Percentiles rank a stretch among this genome's conserved stretches.
phyloP scores from a whole-genome alignment of 495 filamentous ascomycete genomes.

The Oidiodendron maius region DNA sequence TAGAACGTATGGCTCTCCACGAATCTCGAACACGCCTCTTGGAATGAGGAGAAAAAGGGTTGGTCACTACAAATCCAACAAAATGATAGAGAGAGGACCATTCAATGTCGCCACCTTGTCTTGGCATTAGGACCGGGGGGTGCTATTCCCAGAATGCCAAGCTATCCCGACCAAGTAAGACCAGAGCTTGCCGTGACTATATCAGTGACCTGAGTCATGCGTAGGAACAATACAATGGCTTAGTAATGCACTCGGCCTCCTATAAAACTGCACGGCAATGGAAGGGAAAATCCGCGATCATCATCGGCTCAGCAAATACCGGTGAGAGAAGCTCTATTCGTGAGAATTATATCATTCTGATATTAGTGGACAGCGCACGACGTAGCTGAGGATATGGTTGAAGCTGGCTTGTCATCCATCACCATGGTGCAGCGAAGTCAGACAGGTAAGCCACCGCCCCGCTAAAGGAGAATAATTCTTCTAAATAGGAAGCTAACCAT shows the following conservation, averaged over 20 bases:
- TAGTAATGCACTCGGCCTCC: constrained; percentile 27
- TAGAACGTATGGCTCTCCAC: constrained; percentile 5
- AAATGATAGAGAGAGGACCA: neutral
- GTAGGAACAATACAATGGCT: constrained; percentile 23
- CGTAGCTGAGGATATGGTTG: constrained; percentile 35
- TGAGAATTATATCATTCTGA: neutral
- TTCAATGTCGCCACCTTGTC: neutral
- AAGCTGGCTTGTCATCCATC: constrained; percentile 26
- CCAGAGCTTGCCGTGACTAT: neutral
- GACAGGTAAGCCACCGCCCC: constrained; percentile 24
- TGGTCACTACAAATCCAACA: constrained; percentile 26
- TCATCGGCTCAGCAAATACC: constrained; percentile 41
- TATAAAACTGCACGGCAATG: constrained; percentile 24
- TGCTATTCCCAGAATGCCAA: neutral
- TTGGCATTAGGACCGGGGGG: neutral
- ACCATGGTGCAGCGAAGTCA: constrained; percentile 34
- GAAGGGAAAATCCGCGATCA: constrained; percentile 29
- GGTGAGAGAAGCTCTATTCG: constrained; percentile 15
- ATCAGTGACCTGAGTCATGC: neutral
- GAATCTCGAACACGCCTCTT: constrained; percentile 24
- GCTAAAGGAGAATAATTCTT: neutral
- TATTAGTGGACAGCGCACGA: constrained; percentile 29
- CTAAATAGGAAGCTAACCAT: neutral
- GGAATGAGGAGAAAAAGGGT: constrained; percentile 15
- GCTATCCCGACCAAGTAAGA: neutral